These are phyloP conservation scores for Gelatoporia subvermispora DNA, from an alignment of 768 basidiomycete species.

Conservation along the genomic window DNA sequence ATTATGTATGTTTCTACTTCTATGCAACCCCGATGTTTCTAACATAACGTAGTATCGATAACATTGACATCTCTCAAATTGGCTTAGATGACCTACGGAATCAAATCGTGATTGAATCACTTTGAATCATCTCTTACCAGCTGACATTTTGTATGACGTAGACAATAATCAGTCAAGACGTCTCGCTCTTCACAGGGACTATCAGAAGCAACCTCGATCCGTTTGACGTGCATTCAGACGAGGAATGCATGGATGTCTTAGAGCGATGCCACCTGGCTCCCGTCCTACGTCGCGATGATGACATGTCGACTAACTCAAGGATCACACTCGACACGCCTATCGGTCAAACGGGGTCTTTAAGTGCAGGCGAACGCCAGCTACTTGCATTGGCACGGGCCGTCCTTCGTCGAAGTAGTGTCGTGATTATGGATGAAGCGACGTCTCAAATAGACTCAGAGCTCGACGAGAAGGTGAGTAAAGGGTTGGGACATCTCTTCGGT, in stretches of 20 bases:
- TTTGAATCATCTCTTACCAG: not conserved
- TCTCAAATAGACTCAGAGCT: constrained; percentile 67
- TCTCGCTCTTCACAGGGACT: constrained; percentile 69
- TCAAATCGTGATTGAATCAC: constrained; percentile 37
- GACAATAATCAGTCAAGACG: constrained; percentile 75
- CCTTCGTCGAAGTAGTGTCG: constrained; percentile 57
- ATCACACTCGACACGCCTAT: constrained; percentile 56
- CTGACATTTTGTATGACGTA: constrained; percentile 17
- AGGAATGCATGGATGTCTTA: constrained; percentile 62
- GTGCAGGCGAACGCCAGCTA: constrained; percentile 76
- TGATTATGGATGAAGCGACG: constrained; percentile 76
- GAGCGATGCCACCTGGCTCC: constrained; percentile 57
- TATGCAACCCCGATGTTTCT: not conserved
- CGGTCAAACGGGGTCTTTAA: constrained; percentile 55
- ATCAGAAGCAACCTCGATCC: constrained; percentile 73
- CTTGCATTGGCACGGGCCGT: constrained; percentile 68
- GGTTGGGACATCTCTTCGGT: not conserved
- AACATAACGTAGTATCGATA: constrained; percentile 46
- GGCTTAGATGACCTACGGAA: constrained; percentile 67
- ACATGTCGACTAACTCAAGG: not conserved
- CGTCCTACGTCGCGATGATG: constrained; percentile 16
- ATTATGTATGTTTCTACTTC: constrained; percentile 43
- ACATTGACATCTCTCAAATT: constrained; percentile 61
- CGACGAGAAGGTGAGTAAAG: constrained; percentile 53
- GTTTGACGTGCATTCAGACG: constrained; percentile 48